Evolutionary conservation across 176 grass and related monocot species (phyloP).

Genomic region (Ampelocalamus luodianensis): DNA sequence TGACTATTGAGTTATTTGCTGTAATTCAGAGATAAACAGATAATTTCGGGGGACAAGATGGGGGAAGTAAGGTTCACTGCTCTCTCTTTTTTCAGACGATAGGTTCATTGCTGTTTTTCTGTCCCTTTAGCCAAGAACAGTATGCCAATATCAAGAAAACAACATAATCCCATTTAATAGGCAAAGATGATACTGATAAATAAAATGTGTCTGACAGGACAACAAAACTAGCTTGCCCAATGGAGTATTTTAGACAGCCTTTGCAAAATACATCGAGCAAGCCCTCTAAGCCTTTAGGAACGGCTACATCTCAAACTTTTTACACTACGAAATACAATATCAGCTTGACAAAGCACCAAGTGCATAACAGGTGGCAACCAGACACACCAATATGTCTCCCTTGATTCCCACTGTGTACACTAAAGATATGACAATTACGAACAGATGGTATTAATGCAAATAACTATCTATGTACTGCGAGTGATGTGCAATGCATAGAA

Average conservation of each 20-base stretch:
- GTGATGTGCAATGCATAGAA: not conserved
- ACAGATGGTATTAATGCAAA: conserved; percentile 5
- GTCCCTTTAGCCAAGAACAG: too few relatives aligned
- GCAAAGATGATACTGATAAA: too few relatives aligned
- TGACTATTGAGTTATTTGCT: too few relatives aligned
- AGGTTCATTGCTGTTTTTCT: too few relatives aligned
- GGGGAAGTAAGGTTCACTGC: too few relatives aligned
- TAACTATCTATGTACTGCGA: not conserved
- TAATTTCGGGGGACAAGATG: too few relatives aligned
- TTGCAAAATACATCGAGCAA: not conserved
- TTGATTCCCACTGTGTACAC: conserved; percentile 6
- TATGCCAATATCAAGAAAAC: too few relatives aligned
- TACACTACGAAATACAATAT: conserved; percentile 13
- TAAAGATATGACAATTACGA: conserved; percentile 14
- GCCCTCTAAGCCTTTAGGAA: conserved; percentile 13
- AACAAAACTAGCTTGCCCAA: too few relatives aligned
- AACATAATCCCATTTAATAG: too few relatives aligned
- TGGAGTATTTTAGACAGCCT: conserved; percentile 18
- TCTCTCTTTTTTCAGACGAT: too few relatives aligned
- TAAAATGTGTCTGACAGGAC: too few relatives aligned
- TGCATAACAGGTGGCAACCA: not conserved
- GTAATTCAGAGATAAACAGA: too few relatives aligned
- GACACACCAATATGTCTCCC: not conserved
- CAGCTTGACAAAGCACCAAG: conserved; percentile 11
- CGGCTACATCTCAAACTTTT: conserved; percentile 14